Conservation (phyloP, 768 basidiomycete species). For the Suillus alpinus region DNA sequence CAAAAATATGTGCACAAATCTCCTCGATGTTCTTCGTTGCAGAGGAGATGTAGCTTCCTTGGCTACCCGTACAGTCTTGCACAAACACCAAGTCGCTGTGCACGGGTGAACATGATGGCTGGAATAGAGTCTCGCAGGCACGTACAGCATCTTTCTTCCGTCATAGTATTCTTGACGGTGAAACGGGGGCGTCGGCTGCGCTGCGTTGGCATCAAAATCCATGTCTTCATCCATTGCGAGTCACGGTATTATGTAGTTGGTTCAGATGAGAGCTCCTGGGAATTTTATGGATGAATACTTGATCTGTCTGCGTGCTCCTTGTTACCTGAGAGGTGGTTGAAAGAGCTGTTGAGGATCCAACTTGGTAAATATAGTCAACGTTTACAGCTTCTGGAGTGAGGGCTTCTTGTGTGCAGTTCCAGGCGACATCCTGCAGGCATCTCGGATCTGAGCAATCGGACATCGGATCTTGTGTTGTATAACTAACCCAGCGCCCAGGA, state of each 20-base stretch:
- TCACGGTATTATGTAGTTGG: background rate
- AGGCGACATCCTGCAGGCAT: constrained; percentile 35
- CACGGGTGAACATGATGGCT: constrained; percentile 16
- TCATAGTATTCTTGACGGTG: constrained; percentile 37
- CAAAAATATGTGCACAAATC: constrained; percentile 92
- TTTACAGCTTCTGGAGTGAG: background rate
- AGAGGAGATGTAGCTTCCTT: constrained; percentile 87
- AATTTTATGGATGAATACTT: background rate
- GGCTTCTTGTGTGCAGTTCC: constrained; percentile 15
- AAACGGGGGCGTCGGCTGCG: constrained; percentile 30
- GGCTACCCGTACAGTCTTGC: constrained; percentile 92
- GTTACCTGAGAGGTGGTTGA: background rate
- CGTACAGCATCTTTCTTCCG: constrained; percentile 74
- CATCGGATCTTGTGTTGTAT: constrained; percentile 26
- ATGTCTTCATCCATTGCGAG: constrained; percentile 77
- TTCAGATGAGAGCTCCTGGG: background rate
- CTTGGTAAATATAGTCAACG: constrained; percentile 1
- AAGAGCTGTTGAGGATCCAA: background rate
- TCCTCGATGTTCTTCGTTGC: constrained; percentile 96
- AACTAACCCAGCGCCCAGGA: constrained; percentile 1
- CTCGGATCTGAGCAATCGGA: constrained; percentile 35
- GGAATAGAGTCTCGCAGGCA: constrained; percentile 17
- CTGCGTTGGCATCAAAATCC: constrained; percentile 52
- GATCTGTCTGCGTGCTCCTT: background rate
- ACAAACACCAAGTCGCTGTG: constrained; percentile 89